These are phyloP conservation scores for Tetradesmus obliquus DNA, from an alignment of 139 green algal species.

Conservation along the genomic window DNA sequence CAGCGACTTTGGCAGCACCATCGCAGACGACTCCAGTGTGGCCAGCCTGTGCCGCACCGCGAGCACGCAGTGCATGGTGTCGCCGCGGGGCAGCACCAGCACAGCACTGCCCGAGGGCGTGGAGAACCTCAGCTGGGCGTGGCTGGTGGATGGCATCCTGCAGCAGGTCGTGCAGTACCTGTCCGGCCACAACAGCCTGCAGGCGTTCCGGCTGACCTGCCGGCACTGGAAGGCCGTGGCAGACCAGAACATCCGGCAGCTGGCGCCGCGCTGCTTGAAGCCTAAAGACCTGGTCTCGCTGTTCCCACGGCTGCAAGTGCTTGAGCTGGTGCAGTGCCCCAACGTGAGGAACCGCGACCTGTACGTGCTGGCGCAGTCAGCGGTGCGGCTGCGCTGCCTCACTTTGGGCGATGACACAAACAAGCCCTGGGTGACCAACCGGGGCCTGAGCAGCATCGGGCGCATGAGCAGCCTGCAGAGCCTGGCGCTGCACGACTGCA, in stretches of 20 bases:
- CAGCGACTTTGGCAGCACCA: constrained; percentile 33
- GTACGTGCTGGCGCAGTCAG: constrained; percentile 36
- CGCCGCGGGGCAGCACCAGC: background rate
- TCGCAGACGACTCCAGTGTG: constrained; percentile 9
- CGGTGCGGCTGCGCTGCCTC: constrained; percentile 33
- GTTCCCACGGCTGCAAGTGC: constrained; percentile 45
- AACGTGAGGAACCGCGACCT: constrained; percentile 51
- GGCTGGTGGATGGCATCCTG: constrained; percentile 49
- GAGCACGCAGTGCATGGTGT: constrained; percentile 16
- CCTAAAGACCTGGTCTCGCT: constrained; percentile 32
- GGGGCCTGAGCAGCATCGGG: constrained; percentile 38
- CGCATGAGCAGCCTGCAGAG: constrained; percentile 37
- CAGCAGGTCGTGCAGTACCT: constrained; percentile 42
- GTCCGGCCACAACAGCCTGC: constrained; percentile 20
- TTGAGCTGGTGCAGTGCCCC: constrained; percentile 44
- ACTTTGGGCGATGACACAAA: constrained; percentile 43
- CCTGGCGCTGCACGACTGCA: constrained; percentile 48
- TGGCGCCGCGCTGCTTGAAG: constrained; percentile 11
- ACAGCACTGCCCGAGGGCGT: constrained; percentile 29
- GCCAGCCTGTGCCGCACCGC: constrained; percentile 27
- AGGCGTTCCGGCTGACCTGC: constrained; percentile 37
- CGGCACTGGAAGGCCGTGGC: constrained; percentile 38
- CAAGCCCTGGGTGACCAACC: constrained; percentile 51
- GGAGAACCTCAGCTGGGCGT: constrained; percentile 43
- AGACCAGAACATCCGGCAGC: constrained; percentile 39